Conservation (phyloP, 2,329 filamentous ascomycete species). For the Sclerotinia trifoliorum region DNA sequence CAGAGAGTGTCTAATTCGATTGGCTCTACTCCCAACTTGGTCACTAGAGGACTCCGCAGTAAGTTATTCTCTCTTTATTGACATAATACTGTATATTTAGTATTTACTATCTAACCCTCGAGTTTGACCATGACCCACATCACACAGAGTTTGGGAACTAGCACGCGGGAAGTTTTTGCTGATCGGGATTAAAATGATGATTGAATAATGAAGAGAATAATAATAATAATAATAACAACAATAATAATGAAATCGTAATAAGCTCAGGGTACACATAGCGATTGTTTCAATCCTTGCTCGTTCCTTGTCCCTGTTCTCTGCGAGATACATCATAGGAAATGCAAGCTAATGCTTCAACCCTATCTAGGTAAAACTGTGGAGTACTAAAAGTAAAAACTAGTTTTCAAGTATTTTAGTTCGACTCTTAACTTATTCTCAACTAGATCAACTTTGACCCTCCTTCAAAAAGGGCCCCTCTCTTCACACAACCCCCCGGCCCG, state of each 20-base stretch:
- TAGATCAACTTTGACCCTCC: neutral
- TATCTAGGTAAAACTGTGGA: neutral
- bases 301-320: neutral
- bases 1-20: neutral
- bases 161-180: neutral
- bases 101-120: neutral
- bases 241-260: neutral
- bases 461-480: neutral
- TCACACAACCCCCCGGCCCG: constrained; percentile 24
- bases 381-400: neutral
- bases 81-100: neutral
- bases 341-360: neutral
- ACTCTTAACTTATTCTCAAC: neutral
- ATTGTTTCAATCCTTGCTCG: neutral
- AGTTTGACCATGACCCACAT: neutral
- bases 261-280: neutral
- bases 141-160: neutral
- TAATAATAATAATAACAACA: no score
- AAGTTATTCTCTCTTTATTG: neutral
- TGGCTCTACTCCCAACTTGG: neutral
- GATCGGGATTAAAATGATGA: no score
- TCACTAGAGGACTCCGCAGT: neutral
- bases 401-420: neutral
- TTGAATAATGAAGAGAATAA: no score
- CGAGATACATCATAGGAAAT: neutral